Evolutionary conservation across 2,329 filamentous ascomycete species (phyloP).

Genomic region (Aotearoamyces nothofagi): DNA sequence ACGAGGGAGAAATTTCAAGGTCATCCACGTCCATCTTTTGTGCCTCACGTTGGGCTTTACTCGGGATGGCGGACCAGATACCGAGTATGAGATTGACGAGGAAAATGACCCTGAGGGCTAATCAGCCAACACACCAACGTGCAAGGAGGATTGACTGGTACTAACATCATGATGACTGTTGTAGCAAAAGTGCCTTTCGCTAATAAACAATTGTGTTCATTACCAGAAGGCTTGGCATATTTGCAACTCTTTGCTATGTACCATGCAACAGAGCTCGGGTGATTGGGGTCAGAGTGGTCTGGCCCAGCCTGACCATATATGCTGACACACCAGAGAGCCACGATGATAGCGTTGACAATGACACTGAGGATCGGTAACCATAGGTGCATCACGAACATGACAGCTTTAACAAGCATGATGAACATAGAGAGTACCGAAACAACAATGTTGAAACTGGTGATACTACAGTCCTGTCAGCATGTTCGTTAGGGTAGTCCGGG

Average conservation of each 20-base stretch:
- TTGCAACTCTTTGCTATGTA: conserved; percentile 59
- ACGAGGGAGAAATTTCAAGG: conserved; percentile 20
- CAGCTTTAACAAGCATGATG: conserved; percentile 55
- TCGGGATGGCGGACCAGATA: conserved; percentile 35
- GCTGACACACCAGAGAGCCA: conserved; percentile 48
- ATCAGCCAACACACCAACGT: conserved; percentile 4
- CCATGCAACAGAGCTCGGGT: conserved; percentile 52
- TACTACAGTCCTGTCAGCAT: conserved; percentile 27
- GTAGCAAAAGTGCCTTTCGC: conserved; percentile 53
- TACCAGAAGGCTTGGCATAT: conserved; percentile 36
- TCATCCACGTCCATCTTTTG: conserved; percentile 34
- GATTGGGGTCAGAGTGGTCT: conserved; percentile 51
- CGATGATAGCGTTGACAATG: conserved; percentile 38
- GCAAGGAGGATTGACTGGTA: conserved; percentile 16
- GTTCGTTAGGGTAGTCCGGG: not conserved
- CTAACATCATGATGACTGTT: conserved; percentile 54
- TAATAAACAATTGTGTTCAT: conserved; percentile 45
- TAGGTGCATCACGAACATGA: conserved; percentile 54
- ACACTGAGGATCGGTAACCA: conserved; percentile 52
- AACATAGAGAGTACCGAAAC: conserved; percentile 66
- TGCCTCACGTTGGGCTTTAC: conserved; percentile 15
- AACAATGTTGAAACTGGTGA: conserved; percentile 63
- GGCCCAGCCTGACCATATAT: conserved; percentile 58
- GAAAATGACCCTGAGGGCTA: conserved; percentile 37
- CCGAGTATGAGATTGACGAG: conserved; percentile 40